Base-by-base conservation (phyloP, 2,329 filamentous ascomycete species). In the Penicillium sp. region DNA sequence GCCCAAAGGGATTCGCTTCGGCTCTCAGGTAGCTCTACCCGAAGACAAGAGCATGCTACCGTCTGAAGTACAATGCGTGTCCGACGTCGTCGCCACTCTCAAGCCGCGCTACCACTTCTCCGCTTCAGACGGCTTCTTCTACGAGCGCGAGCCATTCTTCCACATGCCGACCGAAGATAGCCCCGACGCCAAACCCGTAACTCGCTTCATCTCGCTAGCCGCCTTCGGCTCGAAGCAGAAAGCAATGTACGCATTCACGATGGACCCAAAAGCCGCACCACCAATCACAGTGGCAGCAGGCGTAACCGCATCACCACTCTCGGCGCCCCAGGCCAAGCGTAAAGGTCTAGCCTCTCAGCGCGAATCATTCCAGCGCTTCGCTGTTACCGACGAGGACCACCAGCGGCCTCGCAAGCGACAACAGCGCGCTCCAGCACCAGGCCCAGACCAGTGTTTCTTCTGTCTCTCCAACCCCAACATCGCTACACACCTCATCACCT, bases 91-190 rank as follows among this genome's bases (percentile, higher is more conserved):
- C 60, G 77, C 83, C 2, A 71, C 81, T 0, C 70, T 98, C 16
- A 93, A 89, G 65, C 93, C 93, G n/a, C 83, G 87, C 23, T 98
- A 98, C 63, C 90, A 97, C 67, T 84, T 97, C 61, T 82, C 87
- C 1, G 75, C 80, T 3, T 87, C 87, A 0, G 77, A 81, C 1
- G 70, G 76, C 6, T 83, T 83, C 59, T 91, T 87, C 69, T 97
- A 85, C 65, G 91, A 98, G 70, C 83, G 93, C 46, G 93, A 97
- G 68, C 89, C 91, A 0, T 98, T 96, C 72, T 84, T 93, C 61
- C 85, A 95, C 64, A 54, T 70, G 18, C 75, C 78, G 3, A 73
- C 70, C 27, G 69, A 74, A 27, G 75, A 77, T 31, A 69, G 72
- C 8, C 76, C 78, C 6, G 76, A 83, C 46, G 69, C 74, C 18